phyloP scores from a whole-genome alignment of 805 yeast species.

The Saturnispora serradocipensis region DNA sequence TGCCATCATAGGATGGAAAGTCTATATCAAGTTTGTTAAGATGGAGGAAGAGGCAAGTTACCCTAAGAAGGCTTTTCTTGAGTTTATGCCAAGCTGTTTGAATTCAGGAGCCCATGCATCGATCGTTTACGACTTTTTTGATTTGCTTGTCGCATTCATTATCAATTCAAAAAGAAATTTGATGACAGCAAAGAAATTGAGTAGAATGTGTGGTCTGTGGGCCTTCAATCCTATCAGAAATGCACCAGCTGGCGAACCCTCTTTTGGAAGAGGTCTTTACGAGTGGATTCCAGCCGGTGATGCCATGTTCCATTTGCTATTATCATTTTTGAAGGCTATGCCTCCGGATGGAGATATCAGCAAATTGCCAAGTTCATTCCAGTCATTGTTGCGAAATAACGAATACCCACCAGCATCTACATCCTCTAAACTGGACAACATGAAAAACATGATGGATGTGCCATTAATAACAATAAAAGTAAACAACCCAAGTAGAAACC shows the following conservation, averaged over 20 bases:
- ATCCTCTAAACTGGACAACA: constrained; percentile 15
- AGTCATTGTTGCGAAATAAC: constrained; percentile 51
- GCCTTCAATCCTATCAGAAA: constrained; percentile 46
- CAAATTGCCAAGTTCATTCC: constrained; percentile 56
- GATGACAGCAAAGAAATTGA: constrained; percentile 68
- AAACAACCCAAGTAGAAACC: constrained; percentile 38
- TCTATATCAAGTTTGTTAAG: constrained; percentile 59
- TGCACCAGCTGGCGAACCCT: constrained; percentile 30
- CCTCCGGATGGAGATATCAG: constrained; percentile 49
- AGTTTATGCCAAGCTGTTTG: constrained; percentile 76
- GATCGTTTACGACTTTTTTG: constrained; percentile 80
- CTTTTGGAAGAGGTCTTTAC: constrained; percentile 60
- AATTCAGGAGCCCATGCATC: constrained; percentile 83
- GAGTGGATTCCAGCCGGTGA: constrained; percentile 77
- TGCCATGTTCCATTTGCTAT: constrained; percentile 72
- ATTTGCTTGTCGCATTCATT: constrained; percentile 65
- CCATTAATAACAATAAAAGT: constrained; percentile 28
- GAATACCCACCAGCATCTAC: constrained; percentile 65
- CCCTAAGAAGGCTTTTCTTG: constrained; percentile 66
- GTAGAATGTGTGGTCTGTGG: constrained; percentile 82
- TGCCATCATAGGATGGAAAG: constrained; percentile 80
- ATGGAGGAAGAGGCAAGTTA: constrained; percentile 56
- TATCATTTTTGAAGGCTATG: constrained; percentile 73
- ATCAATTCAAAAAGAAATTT: constrained; percentile 72
- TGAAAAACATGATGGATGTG: constrained; percentile 26